Base-by-base conservation (phyloP, 2,329 filamentous ascomycete species). In the Phaeophleospora eucalypticola region DNA sequence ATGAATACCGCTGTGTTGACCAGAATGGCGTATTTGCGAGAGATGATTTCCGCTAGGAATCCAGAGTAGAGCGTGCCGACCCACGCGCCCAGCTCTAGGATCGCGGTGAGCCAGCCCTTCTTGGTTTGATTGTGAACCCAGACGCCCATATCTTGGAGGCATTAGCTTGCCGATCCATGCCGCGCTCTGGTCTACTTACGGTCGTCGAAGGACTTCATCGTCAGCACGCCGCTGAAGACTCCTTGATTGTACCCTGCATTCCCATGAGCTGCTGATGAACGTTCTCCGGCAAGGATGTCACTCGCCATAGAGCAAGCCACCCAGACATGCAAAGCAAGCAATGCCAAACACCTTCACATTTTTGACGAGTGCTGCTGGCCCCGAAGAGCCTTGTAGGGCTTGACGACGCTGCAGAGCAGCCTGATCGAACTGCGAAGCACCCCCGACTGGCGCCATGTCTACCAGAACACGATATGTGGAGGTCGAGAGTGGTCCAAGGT, bases 221-320 rank as follows among this genome's bases (percentile, higher is more conserved):
- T 72, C 45, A 80, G 58, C 17, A 89, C 79, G 18, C 85, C 84
- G n/a, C 80, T 80, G 68, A 87, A 87, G 68, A 87, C 83, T 56
- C 85, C 86, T 63, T 86, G 82, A 62, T 87, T 86, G 69, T 87
- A 87, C n/a, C n/a, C n/a, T n/a, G n/a, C n/a, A n/a, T n/a, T n/a
- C n/a, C n/a, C n/a, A n/a, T n/a, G n/a, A n/a, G n/a, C n/a, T n/a
- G n/a, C n/a, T n/a, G n/a, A n/a, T 10, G 83, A 80, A 87, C 68
- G 87, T 15, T 29, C 4, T n/a, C 36, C n/a, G 18, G 29, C 18
- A 89, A n/a, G n/a, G n/a, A n/a, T n/a, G n/a, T n/a, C n/a, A n/a
- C n/a, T n/a, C n/a, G 16, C 86, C 83, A 63, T 86, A 81, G 20
- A 78, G 68, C 16, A 78, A 62, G 43, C 76, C 76, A 57, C 75